Conservation (phyloP, 2,329 filamentous ascomycete species). For the Penicillium occitanis region DNA sequence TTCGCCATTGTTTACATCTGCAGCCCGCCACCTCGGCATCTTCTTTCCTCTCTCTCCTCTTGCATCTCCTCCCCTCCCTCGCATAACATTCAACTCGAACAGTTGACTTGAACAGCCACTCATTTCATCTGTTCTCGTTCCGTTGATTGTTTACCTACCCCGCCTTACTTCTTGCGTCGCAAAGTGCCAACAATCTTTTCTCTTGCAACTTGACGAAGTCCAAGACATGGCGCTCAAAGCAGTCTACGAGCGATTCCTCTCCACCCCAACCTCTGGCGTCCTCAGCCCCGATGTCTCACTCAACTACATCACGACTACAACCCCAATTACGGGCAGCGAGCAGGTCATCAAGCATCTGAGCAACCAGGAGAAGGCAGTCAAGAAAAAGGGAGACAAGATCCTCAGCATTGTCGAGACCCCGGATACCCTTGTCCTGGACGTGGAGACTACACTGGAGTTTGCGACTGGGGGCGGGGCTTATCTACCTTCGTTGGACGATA, state of each 20-base stretch:
- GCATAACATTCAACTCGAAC: neutral
- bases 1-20: constrained; percentile 11
- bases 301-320: constrained; percentile 89
- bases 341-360: constrained; percentile 81
- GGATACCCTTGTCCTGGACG: constrained; percentile 70
- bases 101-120: neutral
- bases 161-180: neutral
- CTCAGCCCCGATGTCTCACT: constrained; percentile 67
- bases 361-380: constrained; percentile 69
- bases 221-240: constrained; percentile 41
- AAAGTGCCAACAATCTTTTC: too few relatives aligned
- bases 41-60: constrained; percentile 20
- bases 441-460: constrained; percentile 83
- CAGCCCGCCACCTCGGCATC: constrained; percentile 1
- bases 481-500: constrained; percentile 86
- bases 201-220: neutral
- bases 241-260: constrained; percentile 71
- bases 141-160: constrained; percentile 16
- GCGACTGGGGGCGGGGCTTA: constrained; percentile 77
- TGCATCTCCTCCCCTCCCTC: constrained; percentile 15
- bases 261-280: constrained; percentile 62
- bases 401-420: constrained; percentile 71
- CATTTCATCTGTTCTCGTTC: constrained; percentile 19
- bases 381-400: constrained; percentile 78
- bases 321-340: constrained; percentile 66